These are phyloP conservation scores for Ormosia emarginata DNA, from an alignment of 306 rosid genomes.

Conservation along the genomic window DNA sequence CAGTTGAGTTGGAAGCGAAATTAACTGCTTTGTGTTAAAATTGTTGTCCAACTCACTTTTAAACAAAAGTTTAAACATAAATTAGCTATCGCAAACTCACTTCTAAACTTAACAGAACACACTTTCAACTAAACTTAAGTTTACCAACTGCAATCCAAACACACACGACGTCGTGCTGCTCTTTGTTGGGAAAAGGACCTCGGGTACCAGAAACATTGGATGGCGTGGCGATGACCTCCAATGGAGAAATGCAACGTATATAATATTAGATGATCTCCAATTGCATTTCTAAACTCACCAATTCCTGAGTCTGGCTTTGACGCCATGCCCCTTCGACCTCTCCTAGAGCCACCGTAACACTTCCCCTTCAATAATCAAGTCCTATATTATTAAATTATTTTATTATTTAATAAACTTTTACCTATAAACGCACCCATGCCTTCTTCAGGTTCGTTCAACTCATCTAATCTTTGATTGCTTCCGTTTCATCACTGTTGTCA, in stretches of 20 bases:
- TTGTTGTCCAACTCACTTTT: too few relatives aligned
- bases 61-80: too few relatives aligned
- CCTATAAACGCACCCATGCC: slow-evolving; percentile 27
- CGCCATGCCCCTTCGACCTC: slow-evolving; percentile 42
- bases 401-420: background rate
- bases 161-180: slow-evolving; percentile 8
- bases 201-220: background rate
- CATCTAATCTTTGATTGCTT: slow-evolving; percentile 15
- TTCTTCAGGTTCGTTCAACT: slow-evolving; percentile 32
- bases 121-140: too few relatives aligned
- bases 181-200: background rate
- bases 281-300: background rate
- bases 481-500: slow-evolving; percentile 3
- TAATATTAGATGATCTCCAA: background rate
- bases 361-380: background rate
- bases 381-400: background rate
- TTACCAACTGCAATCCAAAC: too few relatives aligned
- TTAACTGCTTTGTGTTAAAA: too few relatives aligned
- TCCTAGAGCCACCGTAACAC: slow-evolving; percentile 34
- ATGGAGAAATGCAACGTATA: background rate
- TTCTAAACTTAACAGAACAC: too few relatives aligned
- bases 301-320: background rate
- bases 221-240: background rate
- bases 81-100: too few relatives aligned
- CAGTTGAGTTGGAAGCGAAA: too few relatives aligned